phyloP scores from a whole-genome alignment of 257 asterid species.

The Ilex asprella region DNA sequence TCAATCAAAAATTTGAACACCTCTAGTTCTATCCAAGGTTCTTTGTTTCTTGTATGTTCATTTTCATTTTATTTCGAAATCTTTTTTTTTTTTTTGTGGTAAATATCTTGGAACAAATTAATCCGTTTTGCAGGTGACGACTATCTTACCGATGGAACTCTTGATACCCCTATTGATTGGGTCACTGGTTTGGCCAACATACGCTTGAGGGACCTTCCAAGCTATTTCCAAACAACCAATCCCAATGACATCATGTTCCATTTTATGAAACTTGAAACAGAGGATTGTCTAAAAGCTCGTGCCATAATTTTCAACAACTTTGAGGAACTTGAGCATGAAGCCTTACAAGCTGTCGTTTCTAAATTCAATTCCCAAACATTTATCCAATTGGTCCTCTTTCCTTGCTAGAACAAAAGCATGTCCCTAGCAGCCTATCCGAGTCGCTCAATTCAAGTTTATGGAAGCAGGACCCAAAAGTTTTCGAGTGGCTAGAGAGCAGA shows the following conservation, averaged over 20 bases:
- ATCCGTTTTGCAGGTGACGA: neutral
- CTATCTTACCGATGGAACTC: neutral
- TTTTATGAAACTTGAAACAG: neutral
- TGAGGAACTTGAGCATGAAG: neutral
- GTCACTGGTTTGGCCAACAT: neutral
- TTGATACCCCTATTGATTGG: neutral
- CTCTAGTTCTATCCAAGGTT: too few species aligned
- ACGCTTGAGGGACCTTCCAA: neutral
- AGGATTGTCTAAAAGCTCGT: neutral
- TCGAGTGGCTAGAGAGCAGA: neutral
- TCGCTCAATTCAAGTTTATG: neutral
- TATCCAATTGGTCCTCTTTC: neutral
- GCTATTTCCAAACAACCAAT: neutral
- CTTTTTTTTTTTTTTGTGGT: too few species aligned
- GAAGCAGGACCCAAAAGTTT: neutral
- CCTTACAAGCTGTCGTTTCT: neutral
- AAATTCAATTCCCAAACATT: neutral
- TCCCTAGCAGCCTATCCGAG: neutral
- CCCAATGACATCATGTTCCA: neutral
- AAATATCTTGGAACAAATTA: too few species aligned
- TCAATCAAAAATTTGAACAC: too few species aligned
- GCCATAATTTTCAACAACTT: neutral
- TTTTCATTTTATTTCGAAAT: too few species aligned
- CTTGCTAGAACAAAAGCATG: too few species aligned
- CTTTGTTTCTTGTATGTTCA: neutral